phyloP scores from a whole-genome alignment of 805 yeast genomes.

The Hanseniaspora jakobsenii region DNA sequence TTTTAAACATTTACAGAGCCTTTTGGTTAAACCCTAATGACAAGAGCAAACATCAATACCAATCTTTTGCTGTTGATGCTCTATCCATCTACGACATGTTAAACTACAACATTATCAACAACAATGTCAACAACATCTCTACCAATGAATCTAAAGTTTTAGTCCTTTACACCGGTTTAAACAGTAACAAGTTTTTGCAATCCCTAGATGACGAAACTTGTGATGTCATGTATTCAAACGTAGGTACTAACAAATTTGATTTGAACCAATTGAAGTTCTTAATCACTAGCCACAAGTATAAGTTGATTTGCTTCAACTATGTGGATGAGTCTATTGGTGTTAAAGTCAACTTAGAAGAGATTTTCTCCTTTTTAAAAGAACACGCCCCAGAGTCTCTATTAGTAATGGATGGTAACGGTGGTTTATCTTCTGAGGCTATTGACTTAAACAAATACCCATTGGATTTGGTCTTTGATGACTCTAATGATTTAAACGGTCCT shows the following conservation, averaged over 20 bases:
- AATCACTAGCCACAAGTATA: conserved; percentile 42
- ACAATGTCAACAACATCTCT: conserved; percentile 18
- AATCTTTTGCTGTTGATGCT: conserved; percentile 61
- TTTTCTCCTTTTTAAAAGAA: conserved; percentile 49
- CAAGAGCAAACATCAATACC: conserved; percentile 39
- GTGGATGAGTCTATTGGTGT: conserved; percentile 98
- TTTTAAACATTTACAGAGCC: conserved; percentile 56
- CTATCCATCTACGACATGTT: conserved; percentile 10
- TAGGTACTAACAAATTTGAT: conserved; percentile 56
- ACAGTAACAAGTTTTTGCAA: conserved; percentile 72
- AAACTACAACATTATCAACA: conserved; percentile 1
- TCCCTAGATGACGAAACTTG: conserved; percentile 46
- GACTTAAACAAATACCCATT: conserved; percentile 81
- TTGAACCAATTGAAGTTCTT: conserved; percentile 38
- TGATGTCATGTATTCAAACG: conserved; percentile 55
- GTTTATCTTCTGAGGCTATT: conserved; percentile 77
- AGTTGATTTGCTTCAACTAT: conserved; percentile 75
- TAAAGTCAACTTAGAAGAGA: conserved; percentile 52
- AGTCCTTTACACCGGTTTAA: conserved; percentile 81
- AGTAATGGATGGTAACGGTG: conserved; percentile 89
- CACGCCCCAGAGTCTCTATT: conserved; percentile 50
- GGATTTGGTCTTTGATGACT: conserved; percentile 80
- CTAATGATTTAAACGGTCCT: conserved; percentile 91
- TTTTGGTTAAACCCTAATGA: conserved; percentile 46
- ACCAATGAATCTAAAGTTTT: conserved; percentile 40